phyloP scores from a whole-genome alignment of 441 rosid species.

The Adansonia grandidieri region DNA sequence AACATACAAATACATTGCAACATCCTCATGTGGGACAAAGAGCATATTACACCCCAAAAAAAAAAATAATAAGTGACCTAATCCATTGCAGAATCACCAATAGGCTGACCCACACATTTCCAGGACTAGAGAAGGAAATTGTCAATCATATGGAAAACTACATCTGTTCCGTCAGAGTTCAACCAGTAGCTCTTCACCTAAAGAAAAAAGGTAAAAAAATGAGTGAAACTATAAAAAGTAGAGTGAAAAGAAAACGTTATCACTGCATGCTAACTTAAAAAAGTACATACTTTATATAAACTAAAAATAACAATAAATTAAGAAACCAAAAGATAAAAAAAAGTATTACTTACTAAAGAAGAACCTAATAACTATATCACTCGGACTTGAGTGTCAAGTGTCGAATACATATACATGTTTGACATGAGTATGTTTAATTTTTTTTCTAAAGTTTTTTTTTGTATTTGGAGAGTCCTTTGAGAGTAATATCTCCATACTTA shows the following conservation, averaged over 20 bases:
- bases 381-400: too few relatives aligned
- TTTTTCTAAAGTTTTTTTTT: too few relatives aligned
- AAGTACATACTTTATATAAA: neutral
- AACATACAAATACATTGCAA: slow-evolving; percentile 26
- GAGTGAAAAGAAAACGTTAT: neutral
- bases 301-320: neutral
- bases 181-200: slow-evolving; percentile 91
- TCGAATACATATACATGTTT: too few relatives aligned
- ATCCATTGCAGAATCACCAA: slow-evolving; percentile 27
- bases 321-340: neutral
- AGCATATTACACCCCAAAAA: slow-evolving; percentile 19
- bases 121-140: slow-evolving; percentile 67
- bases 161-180: slow-evolving; percentile 90
- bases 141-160: slow-evolving; percentile 87
- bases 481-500: too few relatives aligned
- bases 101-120: slow-evolving; percentile 17
- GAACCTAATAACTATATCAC: neutral
- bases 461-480: too few relatives aligned
- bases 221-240: slow-evolving; percentile 6
- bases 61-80: slow-evolving; percentile 22
- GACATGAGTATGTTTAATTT: too few relatives aligned
- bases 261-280: neutral
- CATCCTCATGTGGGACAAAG: slow-evolving; percentile 26
- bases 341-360: neutral
- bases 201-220: slow-evolving; percentile 26